These are phyloP conservation scores for Combretum micranthum DNA, from an alignment of 345 rosid species.

Conservation along the genomic window DNA sequence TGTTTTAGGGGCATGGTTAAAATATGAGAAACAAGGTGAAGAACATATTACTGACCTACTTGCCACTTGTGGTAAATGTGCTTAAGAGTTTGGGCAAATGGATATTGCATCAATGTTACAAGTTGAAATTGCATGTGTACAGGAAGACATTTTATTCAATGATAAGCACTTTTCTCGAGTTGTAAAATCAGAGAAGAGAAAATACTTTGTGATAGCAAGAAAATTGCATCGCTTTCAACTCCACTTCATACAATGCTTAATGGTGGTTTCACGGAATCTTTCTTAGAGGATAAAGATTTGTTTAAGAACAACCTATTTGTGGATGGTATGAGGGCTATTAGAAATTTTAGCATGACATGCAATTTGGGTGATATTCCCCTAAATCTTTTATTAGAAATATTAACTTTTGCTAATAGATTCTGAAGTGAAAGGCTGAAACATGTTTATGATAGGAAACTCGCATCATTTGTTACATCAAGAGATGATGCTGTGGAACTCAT, in stretches of 20 bases:
- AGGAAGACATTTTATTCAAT: constrained; percentile 26
- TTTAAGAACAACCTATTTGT: constrained; percentile 73
- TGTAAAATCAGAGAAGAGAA: constrained; percentile 73
- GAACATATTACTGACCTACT: constrained; percentile 82
- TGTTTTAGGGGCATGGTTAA: constrained; percentile 87
- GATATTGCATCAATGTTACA: constrained; percentile 58
- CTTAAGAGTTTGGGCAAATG: constrained; percentile 58
- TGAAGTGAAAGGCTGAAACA: too few relatives aligned
- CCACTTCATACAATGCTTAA: constrained; percentile 97
- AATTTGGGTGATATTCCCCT: too few relatives aligned
- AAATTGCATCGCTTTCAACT: constrained; percentile 59
- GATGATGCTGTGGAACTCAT: too few relatives aligned
- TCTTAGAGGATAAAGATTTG: constrained; percentile 68
- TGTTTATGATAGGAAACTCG: too few relatives aligned
- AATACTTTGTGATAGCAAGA: constrained; percentile 73
- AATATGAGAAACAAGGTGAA: constrained; percentile 85
- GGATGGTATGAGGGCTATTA: constrained; percentile 56
- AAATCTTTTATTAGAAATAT: too few relatives aligned
- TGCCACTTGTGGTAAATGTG: constrained; percentile 62
- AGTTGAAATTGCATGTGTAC: constrained; percentile 22
- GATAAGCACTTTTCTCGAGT: constrained; percentile 24
- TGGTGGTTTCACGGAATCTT: constrained; percentile 80
- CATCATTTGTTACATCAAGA: too few relatives aligned
- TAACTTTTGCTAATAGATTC: too few relatives aligned
- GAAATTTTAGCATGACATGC: too few relatives aligned